Base-by-base conservation (phyloP, 106 monocot genomes). In the Dendrobium huoshanense region DNA sequence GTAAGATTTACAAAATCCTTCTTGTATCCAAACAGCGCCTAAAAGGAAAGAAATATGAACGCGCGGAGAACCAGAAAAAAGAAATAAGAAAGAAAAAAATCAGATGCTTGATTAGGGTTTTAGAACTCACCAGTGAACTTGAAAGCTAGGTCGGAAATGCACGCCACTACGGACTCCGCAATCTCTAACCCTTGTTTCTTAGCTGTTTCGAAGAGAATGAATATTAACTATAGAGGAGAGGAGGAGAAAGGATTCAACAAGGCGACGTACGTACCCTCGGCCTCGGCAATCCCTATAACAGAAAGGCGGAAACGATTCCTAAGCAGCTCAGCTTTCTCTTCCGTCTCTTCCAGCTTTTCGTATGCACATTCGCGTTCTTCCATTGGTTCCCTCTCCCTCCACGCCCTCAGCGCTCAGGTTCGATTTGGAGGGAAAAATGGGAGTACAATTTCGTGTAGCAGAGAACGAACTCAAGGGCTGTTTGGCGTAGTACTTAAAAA, bases 301-400 rank as follows among this genome's bases (percentile, higher is more conserved):
- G 90, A 87, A 86, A 94, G 96, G 31, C 92, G 88, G 75, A 96
- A 87, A 16, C 90, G 88, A 59, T 94, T 86, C 25, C 83, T 83
- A 41, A 90, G 87, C 67, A 94, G 75, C 56, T 87, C 90, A 17
- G 87, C 81, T 78, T 49, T 81, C 81, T 81, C 87, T 65, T 84
- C 90, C 44, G 73, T 85, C 68, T 84, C 90, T 61, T 88, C 96
- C n/a, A 85, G 48, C 55, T 80, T 75, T 54, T 86, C 88, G 55
- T 55, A 65, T 22, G 41, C 79, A 1, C 61, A 77, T 45, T 77
- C 83, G 45, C 4, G 58, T 9, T 37, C 81, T 67, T 79, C 82
- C 79, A 79, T 80, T 43, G 51, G 9, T 15, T n/a, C 13, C 27
- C 37, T 70, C 70, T 13, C 70, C 27, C 33, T 37, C 33, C 70